phyloP scores from a whole-genome alignment of 208 protist genomes.

The Leishmania amazonensis region DNA sequence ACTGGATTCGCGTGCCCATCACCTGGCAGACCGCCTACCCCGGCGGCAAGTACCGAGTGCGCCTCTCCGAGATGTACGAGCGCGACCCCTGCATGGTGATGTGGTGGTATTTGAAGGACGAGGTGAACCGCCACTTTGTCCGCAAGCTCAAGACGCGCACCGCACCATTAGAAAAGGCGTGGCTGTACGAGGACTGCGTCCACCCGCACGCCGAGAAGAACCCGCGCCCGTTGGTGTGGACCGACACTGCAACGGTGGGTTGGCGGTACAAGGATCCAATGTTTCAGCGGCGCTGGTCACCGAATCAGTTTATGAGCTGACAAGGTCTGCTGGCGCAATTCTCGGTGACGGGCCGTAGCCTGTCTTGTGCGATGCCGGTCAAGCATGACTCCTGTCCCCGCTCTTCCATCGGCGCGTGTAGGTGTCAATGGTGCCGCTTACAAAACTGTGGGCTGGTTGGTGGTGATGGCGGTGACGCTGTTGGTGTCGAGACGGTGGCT shows the following conservation, averaged over 20 bases:
- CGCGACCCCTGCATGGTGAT: conserved; percentile 94
- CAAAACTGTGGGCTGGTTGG: not conserved
- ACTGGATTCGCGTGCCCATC: conserved; percentile 90
- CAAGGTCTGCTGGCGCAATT: not conserved
- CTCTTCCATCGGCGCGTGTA: not conserved
- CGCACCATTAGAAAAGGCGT: conserved; percentile 92
- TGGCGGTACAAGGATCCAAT: conserved; percentile 84
- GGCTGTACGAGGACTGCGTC: conserved; percentile 88
- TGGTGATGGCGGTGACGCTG: not conserved
- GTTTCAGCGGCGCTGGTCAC: conserved; percentile 83
- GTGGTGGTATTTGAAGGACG: conserved; percentile 92
- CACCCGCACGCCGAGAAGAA: conserved; percentile 90
- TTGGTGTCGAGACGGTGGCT: not conserved
- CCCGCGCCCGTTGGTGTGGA: conserved; percentile 84
- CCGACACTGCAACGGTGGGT: conserved; percentile 49
- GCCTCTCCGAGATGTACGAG: conserved; percentile 92
- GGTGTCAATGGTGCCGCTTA: not conserved
- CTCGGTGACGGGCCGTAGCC: not conserved
- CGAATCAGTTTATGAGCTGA: conserved; percentile 87
- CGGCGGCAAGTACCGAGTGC: conserved; percentile 90
- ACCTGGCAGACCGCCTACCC: conserved; percentile 93
- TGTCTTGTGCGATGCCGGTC: not conserved
- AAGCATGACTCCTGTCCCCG: not conserved
- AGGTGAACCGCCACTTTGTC: conserved; percentile 91
- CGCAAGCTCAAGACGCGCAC: conserved; percentile 90